A percentile compares a stretch with the other conserved stretches of the same genome.
Conservation (phyloP, 2,329 filamentous ascomycete genomes). For the Ophiostoma sp. region DNA sequence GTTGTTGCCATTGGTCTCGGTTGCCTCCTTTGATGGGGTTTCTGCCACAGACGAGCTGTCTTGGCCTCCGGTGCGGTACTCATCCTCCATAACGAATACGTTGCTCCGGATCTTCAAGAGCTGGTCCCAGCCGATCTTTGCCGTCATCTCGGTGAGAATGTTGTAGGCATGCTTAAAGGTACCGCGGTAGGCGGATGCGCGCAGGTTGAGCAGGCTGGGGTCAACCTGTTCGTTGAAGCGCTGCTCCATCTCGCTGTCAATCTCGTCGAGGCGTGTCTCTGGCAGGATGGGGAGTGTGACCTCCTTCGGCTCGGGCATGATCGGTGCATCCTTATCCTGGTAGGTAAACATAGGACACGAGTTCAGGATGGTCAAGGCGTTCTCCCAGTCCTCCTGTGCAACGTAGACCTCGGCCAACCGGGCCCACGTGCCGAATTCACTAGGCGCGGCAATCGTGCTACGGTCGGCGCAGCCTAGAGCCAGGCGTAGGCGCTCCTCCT, state of each 20-base stretch:
- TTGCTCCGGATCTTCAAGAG: constrained; percentile 89
- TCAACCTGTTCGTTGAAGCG: constrained; percentile 81
- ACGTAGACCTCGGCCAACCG: constrained; percentile 90
- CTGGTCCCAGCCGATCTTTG: constrained; percentile 97
- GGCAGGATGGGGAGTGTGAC: constrained; percentile 80
- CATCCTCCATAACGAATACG: constrained; percentile 99
- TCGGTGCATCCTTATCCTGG: constrained; percentile 91
- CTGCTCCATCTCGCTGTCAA: constrained; percentile 82
- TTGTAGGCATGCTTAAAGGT: constrained; percentile 94
- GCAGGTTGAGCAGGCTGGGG: constrained; percentile 74
- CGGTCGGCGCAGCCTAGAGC: constrained; percentile 90
- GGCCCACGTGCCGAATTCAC: constrained; percentile 96
- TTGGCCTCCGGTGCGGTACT: constrained; percentile 85
- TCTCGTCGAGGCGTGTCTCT: constrained; percentile 89
- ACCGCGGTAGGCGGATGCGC: constrained; percentile 84
- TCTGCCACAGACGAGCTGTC: constrained; percentile 35
- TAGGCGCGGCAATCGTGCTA: constrained; percentile 89
- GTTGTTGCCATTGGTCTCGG: constrained; percentile 55
- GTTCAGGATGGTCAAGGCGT: constrained; percentile 89
- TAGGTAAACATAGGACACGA: constrained; percentile 99
- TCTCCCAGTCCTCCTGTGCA: constrained; percentile 90
- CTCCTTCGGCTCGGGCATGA: constrained; percentile 88
- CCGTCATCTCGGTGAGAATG: constrained; percentile 89
- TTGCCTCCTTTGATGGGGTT: constrained; percentile 41
- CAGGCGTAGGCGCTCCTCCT: constrained; percentile 68